Conservation (phyloP, 129 eudicot species). For the Glebionis coronaria region DNA sequence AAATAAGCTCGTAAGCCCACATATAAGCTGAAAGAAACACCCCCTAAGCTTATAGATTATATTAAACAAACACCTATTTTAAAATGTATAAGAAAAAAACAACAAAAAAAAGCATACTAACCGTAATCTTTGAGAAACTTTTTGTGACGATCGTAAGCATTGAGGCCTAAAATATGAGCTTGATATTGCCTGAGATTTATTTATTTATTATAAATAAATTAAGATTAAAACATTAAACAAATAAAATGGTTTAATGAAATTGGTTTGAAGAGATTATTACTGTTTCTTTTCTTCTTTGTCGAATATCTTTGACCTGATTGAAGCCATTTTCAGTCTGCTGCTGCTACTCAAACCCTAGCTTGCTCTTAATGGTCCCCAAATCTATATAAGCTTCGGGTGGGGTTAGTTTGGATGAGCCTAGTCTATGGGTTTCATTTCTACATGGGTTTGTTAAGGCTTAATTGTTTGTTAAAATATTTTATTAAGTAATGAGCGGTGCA, state of each 20-base stretch:
- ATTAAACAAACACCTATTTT: too few relatives aligned
- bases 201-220: neutral
- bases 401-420: too few relatives aligned
- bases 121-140: slow-evolving; percentile 87
- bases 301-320: slow-evolving; percentile 63
- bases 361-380: neutral
- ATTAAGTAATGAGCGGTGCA: too few relatives aligned
- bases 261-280: slow-evolving; percentile 29
- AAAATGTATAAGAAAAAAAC: neutral
- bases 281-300: slow-evolving; percentile 74
- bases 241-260: neutral
- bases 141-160: slow-evolving; percentile 92
- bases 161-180: slow-evolving; percentile 85
- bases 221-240: neutral
- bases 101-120: slow-evolving; percentile 21
- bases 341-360: slow-evolving; percentile 22
- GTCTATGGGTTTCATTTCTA: too few relatives aligned
- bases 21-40: too few relatives aligned
- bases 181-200: slow-evolving; percentile 67
- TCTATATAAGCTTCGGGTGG: too few relatives aligned
- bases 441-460: too few relatives aligned
- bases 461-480: too few relatives aligned
- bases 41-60: too few relatives aligned
- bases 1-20: too few relatives aligned
- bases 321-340: slow-evolving; percentile 44